phyloP scores from a whole-genome alignment of 768 basidiomycete species.

The Suillus americanus region DNA sequence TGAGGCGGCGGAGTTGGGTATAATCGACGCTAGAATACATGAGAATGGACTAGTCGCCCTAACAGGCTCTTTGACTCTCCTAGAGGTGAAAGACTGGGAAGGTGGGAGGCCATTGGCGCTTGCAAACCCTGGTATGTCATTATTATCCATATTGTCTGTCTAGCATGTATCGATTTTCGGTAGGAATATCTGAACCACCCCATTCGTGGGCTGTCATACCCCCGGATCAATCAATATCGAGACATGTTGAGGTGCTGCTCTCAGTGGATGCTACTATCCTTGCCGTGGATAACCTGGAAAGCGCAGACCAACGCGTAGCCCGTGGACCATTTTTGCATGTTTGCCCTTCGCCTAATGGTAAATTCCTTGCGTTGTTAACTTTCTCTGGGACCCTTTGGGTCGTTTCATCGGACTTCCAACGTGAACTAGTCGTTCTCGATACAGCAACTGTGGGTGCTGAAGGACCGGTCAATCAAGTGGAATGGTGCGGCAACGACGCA shows the following conservation, averaged over 20 bases:
- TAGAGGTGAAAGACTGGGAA: conserved; percentile 91
- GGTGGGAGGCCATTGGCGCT: conserved; percentile 72
- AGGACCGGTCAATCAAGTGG: conserved; percentile 66
- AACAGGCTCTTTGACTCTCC: conserved; percentile 67
- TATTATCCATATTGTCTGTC: not conserved
- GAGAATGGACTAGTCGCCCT: conserved; percentile 87
- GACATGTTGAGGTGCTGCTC: conserved; percentile 87
- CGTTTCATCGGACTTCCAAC: conserved; percentile 91
- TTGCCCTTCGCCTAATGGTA: conserved; percentile 91
- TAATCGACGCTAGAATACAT: conserved; percentile 84
- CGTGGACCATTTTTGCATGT: conserved; percentile 89
- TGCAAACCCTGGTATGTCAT: conserved; percentile 69
- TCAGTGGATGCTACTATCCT: conserved; percentile 80
- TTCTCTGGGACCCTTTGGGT: conserved; percentile 79
- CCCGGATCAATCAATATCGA: conserved; percentile 83
- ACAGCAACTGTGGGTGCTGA: conserved; percentile 57
- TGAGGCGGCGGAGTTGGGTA: conserved; percentile 79
- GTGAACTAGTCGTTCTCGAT: conserved; percentile 86
- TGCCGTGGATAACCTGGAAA: conserved; percentile 87
- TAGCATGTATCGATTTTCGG: not conserved
- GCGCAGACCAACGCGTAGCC: conserved; percentile 82
- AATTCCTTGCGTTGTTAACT: conserved; percentile 83
- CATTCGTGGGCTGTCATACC: conserved; percentile 87
- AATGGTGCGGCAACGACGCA: conserved; percentile 97
- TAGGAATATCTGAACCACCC: conserved; percentile 78